Conservation (phyloP, 495 filamentous ascomycete genomes). For the Pseudotulostoma volvatum region DNA sequence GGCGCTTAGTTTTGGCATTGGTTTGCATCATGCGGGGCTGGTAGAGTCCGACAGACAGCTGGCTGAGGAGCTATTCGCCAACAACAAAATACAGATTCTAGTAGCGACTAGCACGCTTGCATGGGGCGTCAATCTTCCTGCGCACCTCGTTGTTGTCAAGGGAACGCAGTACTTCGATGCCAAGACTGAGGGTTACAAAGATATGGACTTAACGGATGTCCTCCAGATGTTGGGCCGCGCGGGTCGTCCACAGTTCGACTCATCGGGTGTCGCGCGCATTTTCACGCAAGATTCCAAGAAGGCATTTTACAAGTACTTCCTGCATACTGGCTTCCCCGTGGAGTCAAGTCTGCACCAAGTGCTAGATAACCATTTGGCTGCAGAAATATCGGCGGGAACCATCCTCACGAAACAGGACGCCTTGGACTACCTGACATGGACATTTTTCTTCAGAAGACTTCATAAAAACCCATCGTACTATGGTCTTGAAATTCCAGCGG, state of each 20-base stretch:
- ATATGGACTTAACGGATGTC: conserved; percentile 98
- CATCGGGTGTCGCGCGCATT: conserved; percentile 85
- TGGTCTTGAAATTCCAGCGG: conserved; percentile 80
- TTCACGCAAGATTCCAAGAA: conserved; percentile 97
- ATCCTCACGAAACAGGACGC: conserved; percentile 91
- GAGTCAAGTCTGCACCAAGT: conserved; percentile 94
- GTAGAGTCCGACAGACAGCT: conserved; percentile 87
- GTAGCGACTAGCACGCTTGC: conserved; percentile 94
- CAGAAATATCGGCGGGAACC: conserved; percentile 86
- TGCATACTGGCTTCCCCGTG: conserved; percentile 96
- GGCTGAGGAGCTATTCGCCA: conserved; percentile 83
- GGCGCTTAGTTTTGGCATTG: conserved; percentile 89
- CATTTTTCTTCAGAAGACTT: conserved; percentile 92
- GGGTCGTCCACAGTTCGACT: conserved; percentile 91
- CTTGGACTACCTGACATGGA: conserved; percentile 96
- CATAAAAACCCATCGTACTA: conserved; percentile 99
- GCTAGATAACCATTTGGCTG: conserved; percentile 89
- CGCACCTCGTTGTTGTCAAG: conserved; percentile 94
- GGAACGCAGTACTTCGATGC: conserved; percentile 98
- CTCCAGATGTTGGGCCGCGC: conserved; percentile 96
- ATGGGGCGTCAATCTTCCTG: conserved; percentile 97
- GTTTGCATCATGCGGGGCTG: conserved; percentile 90
- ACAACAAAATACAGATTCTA: conserved; percentile 96
- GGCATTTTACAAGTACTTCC: conserved; percentile 98
- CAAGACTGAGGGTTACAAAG: conserved; percentile 92